Percentiles rank a stretch among this genome's conserved stretches.
phyloP scores from a whole-genome alignment of 768 basidiomycete genomes.

The Austroboletus eburneus region DNA sequence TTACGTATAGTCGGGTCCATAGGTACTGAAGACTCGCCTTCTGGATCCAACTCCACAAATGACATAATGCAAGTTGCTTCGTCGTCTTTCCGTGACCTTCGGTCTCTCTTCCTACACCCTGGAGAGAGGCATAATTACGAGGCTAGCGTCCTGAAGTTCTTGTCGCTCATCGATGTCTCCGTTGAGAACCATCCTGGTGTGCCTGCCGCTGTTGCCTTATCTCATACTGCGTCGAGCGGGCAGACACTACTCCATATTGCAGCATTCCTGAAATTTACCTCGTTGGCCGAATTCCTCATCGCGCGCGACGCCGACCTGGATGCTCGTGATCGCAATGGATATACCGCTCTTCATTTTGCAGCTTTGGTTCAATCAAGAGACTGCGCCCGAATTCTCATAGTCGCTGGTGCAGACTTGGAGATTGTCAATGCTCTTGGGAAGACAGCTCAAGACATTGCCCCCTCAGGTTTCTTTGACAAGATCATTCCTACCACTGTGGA shows the following conservation, averaged over 20 bases:
- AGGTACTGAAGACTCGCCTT: constrained; percentile 47
- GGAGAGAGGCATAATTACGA: constrained; percentile 66
- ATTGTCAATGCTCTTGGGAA: constrained; percentile 71
- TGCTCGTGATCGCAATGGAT: constrained; percentile 83
- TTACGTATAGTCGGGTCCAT: constrained; percentile 84
- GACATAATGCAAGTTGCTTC: constrained; percentile 55
- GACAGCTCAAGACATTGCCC: constrained; percentile 60
- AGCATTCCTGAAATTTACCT: constrained; percentile 68
- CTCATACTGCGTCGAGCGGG: constrained; percentile 62
- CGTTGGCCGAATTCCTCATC: constrained; percentile 69
- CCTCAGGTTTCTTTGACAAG: constrained; percentile 42
- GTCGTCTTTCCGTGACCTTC: constrained; percentile 46
- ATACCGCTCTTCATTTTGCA: constrained; percentile 86
- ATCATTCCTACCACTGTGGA: constrained; percentile 20
- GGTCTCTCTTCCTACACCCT: constrained; percentile 50
- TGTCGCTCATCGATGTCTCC: constrained; percentile 70
- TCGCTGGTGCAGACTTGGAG: constrained; percentile 75
- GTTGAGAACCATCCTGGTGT: constrained; percentile 40
- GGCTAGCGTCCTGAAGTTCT: constrained; percentile 71
- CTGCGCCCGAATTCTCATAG: constrained; percentile 65
- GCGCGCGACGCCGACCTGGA: constrained; percentile 74
- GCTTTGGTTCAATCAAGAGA: constrained; percentile 58
- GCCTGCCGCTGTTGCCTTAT: constrained; percentile 55
- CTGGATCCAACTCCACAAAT: constrained; percentile 27
- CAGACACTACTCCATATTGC: constrained; percentile 92